Evolutionary conservation across 768 basidiomycete species (phyloP).

Genomic region (Podaxis pistillaris): DNA sequence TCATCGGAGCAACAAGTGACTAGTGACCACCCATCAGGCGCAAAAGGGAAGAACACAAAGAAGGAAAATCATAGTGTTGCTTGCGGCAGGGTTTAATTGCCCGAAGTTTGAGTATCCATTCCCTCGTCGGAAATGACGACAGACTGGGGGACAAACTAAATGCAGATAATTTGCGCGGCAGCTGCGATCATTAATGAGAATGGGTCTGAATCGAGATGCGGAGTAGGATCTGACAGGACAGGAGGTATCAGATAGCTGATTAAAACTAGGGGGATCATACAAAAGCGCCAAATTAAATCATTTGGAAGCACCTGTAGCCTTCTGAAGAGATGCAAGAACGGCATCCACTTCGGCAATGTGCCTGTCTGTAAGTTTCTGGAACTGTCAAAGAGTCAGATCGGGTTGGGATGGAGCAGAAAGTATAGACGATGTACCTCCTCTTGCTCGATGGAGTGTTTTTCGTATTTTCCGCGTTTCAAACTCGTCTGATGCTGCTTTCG

Average conservation of each 20-base stretch:
- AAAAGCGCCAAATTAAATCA: neutral
- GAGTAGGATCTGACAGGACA: neutral
- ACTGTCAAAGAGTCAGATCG: constrained; percentile 38
- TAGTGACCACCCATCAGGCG: too few relatives aligned
- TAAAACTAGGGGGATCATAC: neutral
- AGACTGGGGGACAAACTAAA: too few relatives aligned
- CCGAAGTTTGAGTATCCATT: too few relatives aligned
- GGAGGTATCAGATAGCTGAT: neutral
- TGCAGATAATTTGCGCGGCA: too few relatives aligned
- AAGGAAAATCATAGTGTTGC: too few relatives aligned
- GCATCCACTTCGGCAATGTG: constrained; percentile 67
- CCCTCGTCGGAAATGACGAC: too few relatives aligned
- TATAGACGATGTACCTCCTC: constrained; percentile 52
- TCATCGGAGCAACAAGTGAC: too few relatives aligned
- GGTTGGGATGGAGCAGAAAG: neutral
- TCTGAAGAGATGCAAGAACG: constrained; percentile 61
- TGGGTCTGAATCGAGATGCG: too few relatives aligned
- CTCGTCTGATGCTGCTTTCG: constrained; percentile 68
- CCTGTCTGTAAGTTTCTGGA: constrained; percentile 69
- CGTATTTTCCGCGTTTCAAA: constrained; percentile 67
- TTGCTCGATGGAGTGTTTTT: constrained; percentile 66
- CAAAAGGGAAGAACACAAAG: too few relatives aligned
- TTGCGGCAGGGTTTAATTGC: too few relatives aligned
- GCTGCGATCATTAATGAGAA: too few relatives aligned
- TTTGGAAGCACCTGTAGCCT: constrained; percentile 38